These are phyloP conservation scores for rapeseed (Brassica napus) DNA, from an alignment of 345 rosid genomes.

Conservation along the genomic window Da-Ae NC_063439.1:11015501-11016000, in stretches of 20 bases:
- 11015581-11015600: neutral
- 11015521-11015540: conserved; percentile 82
- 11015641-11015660: conserved; percentile 68
- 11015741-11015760: conserved; percentile 61
- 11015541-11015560: neutral
- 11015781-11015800: conserved; percentile 71
- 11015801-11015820: conserved; percentile 67
- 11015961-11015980: conserved; percentile 50
- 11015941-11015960: conserved; percentile 72
- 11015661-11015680: conserved; percentile 67
- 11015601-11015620: conserved; percentile 56
- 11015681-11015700: conserved; percentile 48
- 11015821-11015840: conserved; percentile 76
- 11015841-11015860: conserved; percentile 81
- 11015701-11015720: conserved; percentile 52
- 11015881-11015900: conserved; percentile 55
- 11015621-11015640: conserved; percentile 83
- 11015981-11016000: conserved; percentile 1
- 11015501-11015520: conserved; percentile 57
- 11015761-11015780: conserved; percentile 65
- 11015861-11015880: conserved; percentile 60
- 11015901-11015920: conserved; percentile 88
- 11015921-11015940: conserved; percentile 85
- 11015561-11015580: conserved; percentile 16
- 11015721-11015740: conserved; percentile 59